phyloP scores from a whole-genome alignment of 2,329 filamentous ascomycete genomes.

The Aspergillus sp. region DNA sequence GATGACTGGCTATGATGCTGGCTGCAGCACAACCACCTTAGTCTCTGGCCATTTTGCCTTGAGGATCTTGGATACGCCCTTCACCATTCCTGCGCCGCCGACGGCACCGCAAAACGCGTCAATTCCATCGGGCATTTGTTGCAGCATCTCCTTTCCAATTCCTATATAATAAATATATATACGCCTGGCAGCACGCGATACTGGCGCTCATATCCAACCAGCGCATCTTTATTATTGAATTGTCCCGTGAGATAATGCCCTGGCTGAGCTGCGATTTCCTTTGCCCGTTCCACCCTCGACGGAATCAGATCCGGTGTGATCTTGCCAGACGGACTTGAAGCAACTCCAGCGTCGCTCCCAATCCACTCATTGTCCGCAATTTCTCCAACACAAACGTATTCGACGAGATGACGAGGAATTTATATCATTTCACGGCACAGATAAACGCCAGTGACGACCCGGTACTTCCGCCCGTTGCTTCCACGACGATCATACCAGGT shows the following conservation, averaged over 20 bases:
- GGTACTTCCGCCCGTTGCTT: conserved; percentile 90
- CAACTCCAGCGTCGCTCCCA: conserved; percentile 8
- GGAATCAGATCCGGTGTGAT: conserved; percentile 6
- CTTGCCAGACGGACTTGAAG: conserved; percentile 5
- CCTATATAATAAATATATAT: no score
- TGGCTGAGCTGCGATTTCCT: background rate
- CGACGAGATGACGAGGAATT: conserved; percentile 7
- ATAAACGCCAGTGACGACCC: conserved; percentile 11
- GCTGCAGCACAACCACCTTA: conserved; percentile 7
- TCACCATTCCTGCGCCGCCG: conserved; percentile 9
- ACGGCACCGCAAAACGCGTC: conserved; percentile 12
- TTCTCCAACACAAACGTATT: conserved; percentile 8
- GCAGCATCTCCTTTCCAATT: conserved; percentile 6
- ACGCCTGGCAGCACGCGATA: no score
- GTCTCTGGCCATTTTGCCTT: conserved; percentile 1
- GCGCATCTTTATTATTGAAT: conserved; percentile 7
- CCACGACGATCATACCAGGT: conserved; percentile 86
- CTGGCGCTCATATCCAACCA: conserved; percentile 6
- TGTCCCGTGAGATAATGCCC: conserved; percentile 7
- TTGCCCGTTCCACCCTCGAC: conserved; percentile 5
- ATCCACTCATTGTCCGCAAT: conserved; percentile 6
- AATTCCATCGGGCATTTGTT: conserved; percentile 8
- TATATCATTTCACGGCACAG: conserved; percentile 9
- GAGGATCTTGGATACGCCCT: conserved; percentile 7
- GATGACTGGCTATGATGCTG: conserved; percentile 6